These are phyloP conservation scores for Trichophyton benhamiae DNA, from an alignment of 2,329 filamentous ascomycete species.

Conservation along the genomic window DNA sequence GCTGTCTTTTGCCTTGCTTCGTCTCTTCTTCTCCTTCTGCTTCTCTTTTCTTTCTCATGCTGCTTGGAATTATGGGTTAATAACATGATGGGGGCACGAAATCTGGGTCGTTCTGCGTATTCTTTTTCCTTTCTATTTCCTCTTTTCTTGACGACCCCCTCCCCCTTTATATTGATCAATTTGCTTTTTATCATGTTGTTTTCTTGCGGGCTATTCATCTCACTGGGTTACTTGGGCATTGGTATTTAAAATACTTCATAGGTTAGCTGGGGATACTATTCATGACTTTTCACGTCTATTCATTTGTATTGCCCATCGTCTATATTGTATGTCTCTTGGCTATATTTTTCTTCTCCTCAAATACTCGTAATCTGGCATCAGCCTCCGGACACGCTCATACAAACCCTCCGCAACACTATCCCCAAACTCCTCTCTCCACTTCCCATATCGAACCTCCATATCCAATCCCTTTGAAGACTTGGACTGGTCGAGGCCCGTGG, in stretches of 20 bases:
- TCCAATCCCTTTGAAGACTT: slow-evolving; percentile 25
- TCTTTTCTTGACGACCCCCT: background rate
- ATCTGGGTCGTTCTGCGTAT: background rate
- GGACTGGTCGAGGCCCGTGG: slow-evolving; percentile 10
- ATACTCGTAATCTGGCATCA: slow-evolving; percentile 31
- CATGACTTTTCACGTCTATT: background rate
- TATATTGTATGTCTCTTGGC: background rate
- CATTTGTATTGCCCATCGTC: background rate
- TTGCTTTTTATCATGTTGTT: background rate
- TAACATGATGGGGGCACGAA: background rate
- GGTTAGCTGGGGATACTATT: background rate
- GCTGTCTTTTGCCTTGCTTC: background rate
- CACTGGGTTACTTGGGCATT: slow-evolving; percentile 1
- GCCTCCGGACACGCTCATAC: slow-evolving; percentile 17
- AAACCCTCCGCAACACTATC: slow-evolving; percentile 16
- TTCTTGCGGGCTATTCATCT: background rate
- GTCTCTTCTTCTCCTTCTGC: background rate
- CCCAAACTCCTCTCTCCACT: slow-evolving; percentile 29
- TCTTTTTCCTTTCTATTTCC: background rate
- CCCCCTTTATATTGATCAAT: background rate
- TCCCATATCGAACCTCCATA: slow-evolving; percentile 16
- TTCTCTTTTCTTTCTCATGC: background rate
- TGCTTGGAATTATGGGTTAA: slow-evolving; percentile 1
- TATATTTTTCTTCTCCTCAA: slow-evolving; percentile 16
- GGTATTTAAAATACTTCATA: background rate